Evolutionary conservation across 441 rosid genomes (phyloP).

Genomic region (Gossypium schwendimanii): DNA sequence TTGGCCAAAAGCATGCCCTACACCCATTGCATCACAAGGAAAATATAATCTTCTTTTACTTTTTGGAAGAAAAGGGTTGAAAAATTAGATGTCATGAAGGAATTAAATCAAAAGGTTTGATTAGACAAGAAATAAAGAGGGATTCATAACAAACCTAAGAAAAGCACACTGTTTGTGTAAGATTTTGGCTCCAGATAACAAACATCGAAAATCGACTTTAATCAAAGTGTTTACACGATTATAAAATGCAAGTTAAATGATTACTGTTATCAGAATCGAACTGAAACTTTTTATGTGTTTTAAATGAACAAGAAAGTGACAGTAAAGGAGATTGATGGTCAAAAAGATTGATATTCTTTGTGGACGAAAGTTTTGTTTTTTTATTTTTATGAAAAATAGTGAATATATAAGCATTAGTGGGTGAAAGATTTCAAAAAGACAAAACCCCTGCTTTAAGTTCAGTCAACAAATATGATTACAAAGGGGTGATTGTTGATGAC

Average conservation of each 20-base stretch:
- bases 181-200: no score
- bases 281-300: no score
- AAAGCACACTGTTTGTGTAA: conserved; percentile 9
- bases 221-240: no score
- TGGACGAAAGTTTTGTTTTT: conserved; percentile 17
- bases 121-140: conserved; percentile 23
- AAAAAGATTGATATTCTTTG: conserved; percentile 31
- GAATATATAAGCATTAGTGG: no score
- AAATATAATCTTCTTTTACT: background rate
- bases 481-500: conserved; percentile 22
- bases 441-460: conserved; percentile 13
- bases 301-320: background rate
- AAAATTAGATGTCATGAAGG: conserved; percentile 6
- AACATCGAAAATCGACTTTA: no score
- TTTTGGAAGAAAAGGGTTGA: conserved; percentile 9
- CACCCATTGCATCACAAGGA: background rate
- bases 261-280: no score
- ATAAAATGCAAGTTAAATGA: no score
- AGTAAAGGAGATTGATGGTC: conserved; percentile 35
- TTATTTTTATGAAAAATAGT: no score
- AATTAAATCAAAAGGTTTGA: conserved; percentile 18
- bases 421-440: no score
- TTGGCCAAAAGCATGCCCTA: background rate
- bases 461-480: conserved; percentile 47
- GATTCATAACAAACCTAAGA: conserved; percentile 22